Evolutionary conservation across 208 protist genomes (phyloP), one percentile per base, ranked within the genome.

Genomic region (Wallacemonas sp.): DNA sequence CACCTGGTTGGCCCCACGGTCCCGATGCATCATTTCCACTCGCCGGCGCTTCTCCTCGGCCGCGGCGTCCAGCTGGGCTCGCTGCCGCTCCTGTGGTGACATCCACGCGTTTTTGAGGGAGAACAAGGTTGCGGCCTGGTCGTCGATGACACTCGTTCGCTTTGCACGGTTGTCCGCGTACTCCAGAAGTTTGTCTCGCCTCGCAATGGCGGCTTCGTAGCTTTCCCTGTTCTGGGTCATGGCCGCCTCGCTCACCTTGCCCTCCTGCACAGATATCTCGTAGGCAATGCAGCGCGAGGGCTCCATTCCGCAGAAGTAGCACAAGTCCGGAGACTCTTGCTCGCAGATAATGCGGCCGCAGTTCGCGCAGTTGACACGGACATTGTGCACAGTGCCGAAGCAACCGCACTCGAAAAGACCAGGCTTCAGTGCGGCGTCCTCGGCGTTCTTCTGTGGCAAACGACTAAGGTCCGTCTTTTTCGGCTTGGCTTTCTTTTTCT

Each of bases 281-380:
- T 91, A 93, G 15, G 84, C 83, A 17, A 93, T 73, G 71, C 86
- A 94, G 2, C 66, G 71, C 33, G 52, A 46, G 17, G 91, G 88
- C 37, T 84, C 76, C 26, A 94, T 42, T 2, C 87, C 91, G 72
- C 91, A 96, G 19, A 66, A 78, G 68, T 94, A 96, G 75, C 91
- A 96, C 37, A 55, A 53, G 26, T 91, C 87, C 64, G 82, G 75
- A 3, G 76, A 65, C 71, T 96, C 91, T 73, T 94, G 83, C 75
- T 91, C 85, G 64, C 91, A 96, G 58, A 96, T 89, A 71, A 96
- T 93, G 21, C 91, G 83, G 0, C 91, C 91, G 66, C 91, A 96
- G 73, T 96, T 94, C 29, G 69, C 79, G 74, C 91, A 96, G 73
- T 91, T 94, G 39, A 73, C 65, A 19, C 81, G 83, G 12, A 93